Evolutionary conservation across 2,329 filamentous ascomycete species (phyloP).

Genomic region (Colletotrichum sidae): DNA sequence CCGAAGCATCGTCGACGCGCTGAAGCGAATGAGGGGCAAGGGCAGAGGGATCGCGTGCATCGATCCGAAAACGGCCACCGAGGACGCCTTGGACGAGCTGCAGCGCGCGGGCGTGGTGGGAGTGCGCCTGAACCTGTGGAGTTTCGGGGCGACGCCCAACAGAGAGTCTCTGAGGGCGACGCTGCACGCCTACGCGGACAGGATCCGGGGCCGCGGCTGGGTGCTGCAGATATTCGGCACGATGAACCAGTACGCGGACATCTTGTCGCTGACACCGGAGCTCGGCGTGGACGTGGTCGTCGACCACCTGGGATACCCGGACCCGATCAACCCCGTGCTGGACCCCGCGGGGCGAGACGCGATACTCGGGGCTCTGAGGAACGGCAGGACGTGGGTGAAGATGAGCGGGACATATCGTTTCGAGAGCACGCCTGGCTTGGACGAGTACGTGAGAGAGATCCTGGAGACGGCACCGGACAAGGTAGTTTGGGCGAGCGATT

Average conservation of each 20-base stretch:
- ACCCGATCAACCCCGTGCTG: slow-evolving; percentile 5
- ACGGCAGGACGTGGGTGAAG: slow-evolving; percentile 10
- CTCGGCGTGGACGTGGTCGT: slow-evolving; percentile 8
- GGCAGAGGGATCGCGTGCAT: slow-evolving; percentile 6
- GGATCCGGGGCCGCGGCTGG: slow-evolving; percentile 12
- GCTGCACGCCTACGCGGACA: slow-evolving; percentile 2
- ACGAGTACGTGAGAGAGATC: slow-evolving; percentile 12
- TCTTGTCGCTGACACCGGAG: background rate
- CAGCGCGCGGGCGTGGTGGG: slow-evolving; percentile 12
- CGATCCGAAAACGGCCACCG: background rate
- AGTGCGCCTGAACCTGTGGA: slow-evolving; percentile 17
- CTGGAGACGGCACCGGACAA: slow-evolving; percentile 20
- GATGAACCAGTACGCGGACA: slow-evolving; percentile 12
- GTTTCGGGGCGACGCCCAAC: slow-evolving; percentile 8
- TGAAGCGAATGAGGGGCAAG: slow-evolving; percentile 1
- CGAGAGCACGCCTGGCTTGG: slow-evolving; percentile 3
- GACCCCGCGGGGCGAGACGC: slow-evolving; percentile 12
- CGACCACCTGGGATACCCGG: slow-evolving; percentile 15
- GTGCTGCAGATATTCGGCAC: slow-evolving; percentile 4
- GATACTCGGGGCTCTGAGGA: background rate
- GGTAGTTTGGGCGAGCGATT: slow-evolving; percentile 30
- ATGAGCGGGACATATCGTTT: slow-evolving; percentile 18
- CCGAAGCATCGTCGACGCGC: slow-evolving; percentile 9
- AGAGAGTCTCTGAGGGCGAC: background rate
- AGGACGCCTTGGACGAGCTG: slow-evolving; percentile 11